Percentiles rank a stretch among this genome's conserved stretches.
These are phyloP conservation scores for Gossypium trilobum DNA, from an alignment of 441 rosid species.

Conservation along the genomic window DNA sequence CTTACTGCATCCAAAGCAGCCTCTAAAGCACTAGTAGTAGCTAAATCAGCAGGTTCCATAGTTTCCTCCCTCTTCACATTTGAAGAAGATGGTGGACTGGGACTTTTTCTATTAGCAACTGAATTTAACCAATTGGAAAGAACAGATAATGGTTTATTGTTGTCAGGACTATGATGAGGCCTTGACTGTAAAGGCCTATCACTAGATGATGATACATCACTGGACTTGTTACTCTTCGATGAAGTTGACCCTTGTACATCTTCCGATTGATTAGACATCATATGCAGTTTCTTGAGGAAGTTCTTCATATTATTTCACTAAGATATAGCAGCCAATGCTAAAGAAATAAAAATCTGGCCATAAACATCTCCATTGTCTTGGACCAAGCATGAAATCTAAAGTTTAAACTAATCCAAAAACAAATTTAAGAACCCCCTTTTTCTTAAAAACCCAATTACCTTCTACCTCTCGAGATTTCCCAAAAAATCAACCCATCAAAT, in stretches of 20 bases:
- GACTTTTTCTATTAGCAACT: conserved; percentile 51
- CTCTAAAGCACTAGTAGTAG: conserved; percentile 32
- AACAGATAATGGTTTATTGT: conserved; percentile 57
- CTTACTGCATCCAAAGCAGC: conserved; percentile 39
- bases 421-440: conserved; percentile 5
- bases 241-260: conserved; percentile 56
- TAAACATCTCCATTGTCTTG: conserved; percentile 62
- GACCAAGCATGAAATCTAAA: conserved; percentile 49
- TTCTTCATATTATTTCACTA: conserved; percentile 63
- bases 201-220: conserved; percentile 31
- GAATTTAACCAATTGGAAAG: conserved; percentile 80
- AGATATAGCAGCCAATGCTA: conserved; percentile 33
- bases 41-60: conserved; percentile 40
- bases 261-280: conserved; percentile 56
- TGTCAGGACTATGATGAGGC: conserved; percentile 35
- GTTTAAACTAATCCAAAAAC: conserved; percentile 16
- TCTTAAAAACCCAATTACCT: neutral
- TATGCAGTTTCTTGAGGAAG: conserved; percentile 74
- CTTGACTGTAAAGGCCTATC: conserved; percentile 29
- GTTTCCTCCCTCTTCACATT: conserved; percentile 40
- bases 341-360: conserved; percentile 45
- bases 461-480: conserved; percentile 17
- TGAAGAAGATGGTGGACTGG: conserved; percentile 67
- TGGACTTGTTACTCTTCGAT: conserved; percentile 42
- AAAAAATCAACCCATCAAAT: conserved; percentile 26